Evolutionary conservation across 768 basidiomycete species (phyloP).

Genomic region (Amanita rimosa): DNA sequence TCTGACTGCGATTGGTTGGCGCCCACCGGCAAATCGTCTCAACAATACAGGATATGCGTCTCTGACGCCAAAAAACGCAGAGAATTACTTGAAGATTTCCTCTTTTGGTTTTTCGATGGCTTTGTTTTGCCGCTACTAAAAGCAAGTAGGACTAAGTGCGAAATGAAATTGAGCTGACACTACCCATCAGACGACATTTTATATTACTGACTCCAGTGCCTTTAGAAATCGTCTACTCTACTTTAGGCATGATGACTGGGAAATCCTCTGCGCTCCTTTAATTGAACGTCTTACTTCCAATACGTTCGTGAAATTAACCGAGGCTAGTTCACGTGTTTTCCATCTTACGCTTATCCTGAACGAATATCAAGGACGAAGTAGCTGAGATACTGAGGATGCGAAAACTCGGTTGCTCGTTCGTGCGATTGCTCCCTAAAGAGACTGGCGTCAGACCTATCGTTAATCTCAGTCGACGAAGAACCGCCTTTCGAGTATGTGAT

Average conservation of each 20-base stretch:
- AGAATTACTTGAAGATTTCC: slow-evolving; percentile 77
- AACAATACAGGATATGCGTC: slow-evolving; percentile 40
- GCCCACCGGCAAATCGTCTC: slow-evolving; percentile 24
- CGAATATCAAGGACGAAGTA: slow-evolving; percentile 42
- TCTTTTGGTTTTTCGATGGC: slow-evolving; percentile 92
- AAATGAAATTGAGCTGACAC: not conserved
- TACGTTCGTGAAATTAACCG: slow-evolving; percentile 61
- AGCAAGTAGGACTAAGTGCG: slow-evolving; percentile 28
- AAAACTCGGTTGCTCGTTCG: slow-evolving; percentile 71
- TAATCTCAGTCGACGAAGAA: slow-evolving; percentile 56
- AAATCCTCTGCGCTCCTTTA: slow-evolving; percentile 69
- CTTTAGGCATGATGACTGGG: slow-evolving; percentile 94
- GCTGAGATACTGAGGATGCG: slow-evolving; percentile 59
- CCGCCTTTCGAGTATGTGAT: slow-evolving; percentile 16
- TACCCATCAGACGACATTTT: slow-evolving; percentile 69
- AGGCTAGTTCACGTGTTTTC: slow-evolving; percentile 27
- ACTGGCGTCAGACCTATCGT: slow-evolving; percentile 92
- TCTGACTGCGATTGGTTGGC: slow-evolving; percentile 75
- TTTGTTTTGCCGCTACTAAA: slow-evolving; percentile 72
- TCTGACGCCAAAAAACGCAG: slow-evolving; percentile 66
- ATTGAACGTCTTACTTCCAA: slow-evolving; percentile 58
- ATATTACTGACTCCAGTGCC: slow-evolving; percentile 85
- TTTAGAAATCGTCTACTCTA: slow-evolving; percentile 78
- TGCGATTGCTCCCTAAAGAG: slow-evolving; percentile 88
- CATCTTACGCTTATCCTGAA: slow-evolving; percentile 1